Evolutionary conservation across 352 stramenopile species (phyloP), one percentile per base, ranked within the genome.

Genomic region (Sclerospora graminicola): DNA sequence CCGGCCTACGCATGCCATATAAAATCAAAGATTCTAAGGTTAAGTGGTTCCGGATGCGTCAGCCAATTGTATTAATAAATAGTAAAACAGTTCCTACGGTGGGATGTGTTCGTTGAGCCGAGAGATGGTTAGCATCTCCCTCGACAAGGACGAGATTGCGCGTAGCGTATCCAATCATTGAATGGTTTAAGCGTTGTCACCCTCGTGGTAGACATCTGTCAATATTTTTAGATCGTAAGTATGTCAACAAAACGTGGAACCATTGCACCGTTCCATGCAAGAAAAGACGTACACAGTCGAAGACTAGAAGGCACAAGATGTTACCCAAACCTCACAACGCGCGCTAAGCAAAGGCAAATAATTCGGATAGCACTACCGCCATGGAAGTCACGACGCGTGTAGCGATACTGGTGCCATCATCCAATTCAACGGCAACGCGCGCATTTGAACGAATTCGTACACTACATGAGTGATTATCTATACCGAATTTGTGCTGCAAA

Each of bases 121-220:
- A 94, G 82, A 94, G 82, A 94, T 60, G 78, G 80, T 94, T 94
- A 94, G 82, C 82, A 94, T 94, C 82, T 93, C 80, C 82, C 82
- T 94, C 81, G 82, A 90, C 82, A 94, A 94, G 82, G 80, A 94
- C 82, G 82, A 78, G 82, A 94, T 84, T 88, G 69, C 76, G 69
- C 70, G 40, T 43, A 31, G 74, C 71, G 79, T 81, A 89, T 84
- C 68, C 72, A 84, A 85, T 60, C 55, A 45, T 41, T n/a, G n/a
- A n/a, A 70, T 83, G 78, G 76, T 89, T 89, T 86, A 89, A 89
- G 80, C 77, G 83, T 66, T 89, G 80, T 71, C 48, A 37, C 43
- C 41, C 41, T 19, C 31, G 41, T 52, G 16, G 21, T 41, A 46
- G 63, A 68, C 63, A 88, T 88, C 76, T 84, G 59, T 63, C 65